A percentile compares a stretch with the other conserved stretches of the same genome.
These are phyloP conservation scores for Sherardia arvensis DNA, from an alignment of 257 asterid species.

Conservation along the genomic window DNA sequence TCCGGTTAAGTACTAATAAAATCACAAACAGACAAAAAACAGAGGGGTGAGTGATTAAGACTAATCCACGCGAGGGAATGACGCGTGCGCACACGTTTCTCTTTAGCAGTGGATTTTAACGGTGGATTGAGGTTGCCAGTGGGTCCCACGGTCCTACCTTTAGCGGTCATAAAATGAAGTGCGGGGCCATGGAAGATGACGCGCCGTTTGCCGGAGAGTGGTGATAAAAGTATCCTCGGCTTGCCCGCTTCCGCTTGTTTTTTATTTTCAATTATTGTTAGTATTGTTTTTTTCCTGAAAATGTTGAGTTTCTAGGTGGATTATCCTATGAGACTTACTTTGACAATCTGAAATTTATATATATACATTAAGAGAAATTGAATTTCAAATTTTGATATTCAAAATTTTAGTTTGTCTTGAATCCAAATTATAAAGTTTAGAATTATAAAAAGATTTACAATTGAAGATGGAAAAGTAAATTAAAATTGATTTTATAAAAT, in stretches of 20 bases:
- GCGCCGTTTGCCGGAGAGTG: background rate
- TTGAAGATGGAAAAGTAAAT: too few species aligned
- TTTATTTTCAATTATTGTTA: background rate
- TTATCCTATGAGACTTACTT: background rate
- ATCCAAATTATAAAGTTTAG: too few species aligned
- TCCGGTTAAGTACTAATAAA: conserved; percentile 15
- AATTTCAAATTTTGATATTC: too few species aligned
- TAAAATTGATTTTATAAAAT: too few species aligned
- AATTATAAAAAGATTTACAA: too few species aligned
- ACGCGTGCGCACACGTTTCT: background rate
- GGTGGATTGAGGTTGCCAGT: background rate
- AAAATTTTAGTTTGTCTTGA: too few species aligned
- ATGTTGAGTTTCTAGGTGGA: conserved; percentile 4
- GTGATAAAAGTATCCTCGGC: conserved; percentile 6
- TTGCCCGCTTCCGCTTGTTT: conserved; percentile 7
- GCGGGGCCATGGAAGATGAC: background rate
- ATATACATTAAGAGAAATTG: too few species aligned
- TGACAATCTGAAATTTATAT: too few species aligned
- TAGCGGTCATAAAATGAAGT: background rate
- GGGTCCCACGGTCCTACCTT: background rate
- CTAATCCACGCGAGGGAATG: background rate
- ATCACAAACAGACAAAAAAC: background rate
- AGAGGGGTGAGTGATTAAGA: background rate
- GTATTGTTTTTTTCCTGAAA: background rate
- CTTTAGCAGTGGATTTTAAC: background rate